Base-by-base conservation (phyloP, 495 filamentous ascomycete species). In the Aspergillus sclerotiicarbonarius region DNA sequence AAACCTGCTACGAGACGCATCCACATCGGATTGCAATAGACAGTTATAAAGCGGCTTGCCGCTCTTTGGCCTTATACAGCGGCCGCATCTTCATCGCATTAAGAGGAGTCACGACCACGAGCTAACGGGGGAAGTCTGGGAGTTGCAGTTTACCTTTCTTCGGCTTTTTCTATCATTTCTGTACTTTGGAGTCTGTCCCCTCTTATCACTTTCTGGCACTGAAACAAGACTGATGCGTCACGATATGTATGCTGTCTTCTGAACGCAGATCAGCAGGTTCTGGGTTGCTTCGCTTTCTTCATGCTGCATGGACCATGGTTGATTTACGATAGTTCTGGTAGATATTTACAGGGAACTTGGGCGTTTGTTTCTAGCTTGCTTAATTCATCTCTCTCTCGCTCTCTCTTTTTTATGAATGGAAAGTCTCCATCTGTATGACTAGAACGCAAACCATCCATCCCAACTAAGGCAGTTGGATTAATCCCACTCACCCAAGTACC, bases 171-270 rank as follows among this genome's bases (percentile, higher is more conserved):
- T 47, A 41, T 29, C 16, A 9, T 45, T 45, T 48, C 19, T 56
- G 48, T 35, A 39, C 32, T 54, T 31, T 50, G 30, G 45, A 8
- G 8, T 56, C 32, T 19, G 16, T 13, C 25, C 35, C 20, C 8
- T 37, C 16, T 49, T 39, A 49, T 49, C 8, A 50, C 20, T n/a
- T 7, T 32, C 19, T 25, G 48, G 48, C 37, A 43, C 20, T 50
- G 25, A 15, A n/a, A 58, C 41, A 50, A 58, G 51, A 21, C 25
- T 59, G 51, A 60, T 58, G 60, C 51, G 54, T 62, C 46, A 62
- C 53, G 57, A 58, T 58, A 62, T 58, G 56, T 53, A 37, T 39
- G 44, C 51, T 39, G 18, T 50, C 19, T 54, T 56, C 29, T 43
- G 18, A 20, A 39, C 37, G 54, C 50, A 39, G 32, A 52, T 57